phyloP scores from a whole-genome alignment of 441 rosid genomes.

The Viola pubescens region DNA sequence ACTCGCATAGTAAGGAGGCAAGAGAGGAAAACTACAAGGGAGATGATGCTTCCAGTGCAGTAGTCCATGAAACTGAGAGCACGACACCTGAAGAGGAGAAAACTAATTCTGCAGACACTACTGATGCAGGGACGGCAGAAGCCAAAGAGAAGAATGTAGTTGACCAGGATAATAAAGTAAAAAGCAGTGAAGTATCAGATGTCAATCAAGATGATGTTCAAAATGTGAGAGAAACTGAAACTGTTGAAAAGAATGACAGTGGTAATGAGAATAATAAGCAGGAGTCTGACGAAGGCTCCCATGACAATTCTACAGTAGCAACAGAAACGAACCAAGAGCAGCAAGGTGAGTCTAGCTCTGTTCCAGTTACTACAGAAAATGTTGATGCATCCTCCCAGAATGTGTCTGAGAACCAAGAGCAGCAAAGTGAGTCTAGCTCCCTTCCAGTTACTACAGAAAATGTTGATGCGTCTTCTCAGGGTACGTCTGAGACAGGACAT shows the following conservation, averaged over 20 bases:
- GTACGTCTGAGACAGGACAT: not conserved
- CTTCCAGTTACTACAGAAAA: conserved; percentile 12
- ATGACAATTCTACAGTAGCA: conserved; percentile 19
- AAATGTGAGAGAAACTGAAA: conserved; percentile 26
- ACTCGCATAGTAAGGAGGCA: conserved; percentile 41
- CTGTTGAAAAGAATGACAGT: conserved; percentile 22
- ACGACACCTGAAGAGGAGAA: conserved; percentile 28
- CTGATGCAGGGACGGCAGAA: conserved; percentile 25
- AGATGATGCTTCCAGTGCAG: conserved; percentile 91
- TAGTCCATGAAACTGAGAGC: conserved; percentile 45
- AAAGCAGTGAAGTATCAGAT: conserved; percentile 25
- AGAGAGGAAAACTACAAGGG: conserved; percentile 83
- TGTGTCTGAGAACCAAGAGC: conserved; percentile 17
- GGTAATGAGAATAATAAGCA: conserved; percentile 26
- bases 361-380: conserved; percentile 11
- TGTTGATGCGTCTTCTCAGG: conserved; percentile 13
- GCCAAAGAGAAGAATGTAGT: conserved; percentile 26
- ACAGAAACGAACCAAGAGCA: conserved; percentile 29
- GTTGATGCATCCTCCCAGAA: conserved; percentile 15
- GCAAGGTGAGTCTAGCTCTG: conserved; percentile 19
- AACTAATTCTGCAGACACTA: conserved; percentile 19
- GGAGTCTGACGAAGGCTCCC: conserved; percentile 25
- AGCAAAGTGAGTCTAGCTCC: conserved; percentile 19
- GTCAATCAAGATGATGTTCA: conserved; percentile 35
- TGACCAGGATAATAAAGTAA: conserved; percentile 21